Base-by-base conservation (phyloP, 371 early-diverging fungal genomes). In the Rhizopus microsporus region DNA sequence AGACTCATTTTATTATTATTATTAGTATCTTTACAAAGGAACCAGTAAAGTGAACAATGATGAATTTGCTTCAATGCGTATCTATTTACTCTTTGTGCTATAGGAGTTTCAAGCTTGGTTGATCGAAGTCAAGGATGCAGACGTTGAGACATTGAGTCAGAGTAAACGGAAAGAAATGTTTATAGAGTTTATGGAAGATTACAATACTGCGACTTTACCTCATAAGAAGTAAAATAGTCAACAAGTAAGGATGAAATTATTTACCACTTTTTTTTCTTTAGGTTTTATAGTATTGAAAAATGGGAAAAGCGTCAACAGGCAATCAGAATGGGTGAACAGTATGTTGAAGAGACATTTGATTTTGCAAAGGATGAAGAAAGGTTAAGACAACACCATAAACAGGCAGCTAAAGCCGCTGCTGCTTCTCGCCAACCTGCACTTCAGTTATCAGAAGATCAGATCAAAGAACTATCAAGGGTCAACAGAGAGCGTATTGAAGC, bases 41-140 rank as follows among this genome's bases (percentile, higher is more conserved):
- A 55, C 51, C 77, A 15, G 79, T 73, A 70, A 62, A 64, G 59
- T 31, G 9, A 15, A 10, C 23, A 37, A 42, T 12, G 30, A 53
- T n/a, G 30, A 57, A 39, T 33, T 3, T 12, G 47, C 3, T 9
- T n/a, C 38, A 15, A n/a, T 12, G 1, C 29, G 33, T 23, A 46
- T 10, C 7, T 23, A 23, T 23, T 23, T 23, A 23, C 23, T 23
- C 23, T 1, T 23, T 23, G 2, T 23, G 23, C 23, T 23, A 16
- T 68, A 85, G 77, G 89, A 90, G 72, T 89, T 88, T 52, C 84
- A 88, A 57, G 81, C 87, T 15, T 91, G 91, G 91, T 51, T 91
- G 10, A 70, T 88, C 48, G 89, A 91, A 56, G 82, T 89, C 35
- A 88, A 88, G 63, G 63, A 83, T 9, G 72, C 79, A 10, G 71